phyloP scores from a whole-genome alignment of 305 asterid species.

The Fraxinus floribunda region DNA sequence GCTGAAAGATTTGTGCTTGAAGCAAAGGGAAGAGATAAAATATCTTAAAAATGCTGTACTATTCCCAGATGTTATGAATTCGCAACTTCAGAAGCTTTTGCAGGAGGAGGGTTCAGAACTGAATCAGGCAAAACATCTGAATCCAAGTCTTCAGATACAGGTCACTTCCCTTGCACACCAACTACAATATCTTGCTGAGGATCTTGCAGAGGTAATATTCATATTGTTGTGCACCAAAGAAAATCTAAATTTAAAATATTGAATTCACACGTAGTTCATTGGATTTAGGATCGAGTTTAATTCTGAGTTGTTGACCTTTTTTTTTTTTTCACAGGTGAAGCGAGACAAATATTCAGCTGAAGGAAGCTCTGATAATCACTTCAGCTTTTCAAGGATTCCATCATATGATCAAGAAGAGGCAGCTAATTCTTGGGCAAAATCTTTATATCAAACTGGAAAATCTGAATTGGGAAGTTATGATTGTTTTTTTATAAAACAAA shows the following conservation, averaged over 20 bases:
- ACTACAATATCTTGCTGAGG: constrained; percentile 75
- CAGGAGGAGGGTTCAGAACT: constrained; percentile 70
- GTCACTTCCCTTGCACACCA: constrained; percentile 86
- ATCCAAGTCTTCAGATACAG: constrained; percentile 85
- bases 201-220: constrained; percentile 74
- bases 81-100: constrained; percentile 54
- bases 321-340: constrained; percentile 56
- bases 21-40: constrained; percentile 93
- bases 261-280: background rate
- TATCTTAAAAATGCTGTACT: constrained; percentile 61
- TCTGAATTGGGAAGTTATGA: background rate
- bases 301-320: background rate
- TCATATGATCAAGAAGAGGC: constrained; percentile 70
- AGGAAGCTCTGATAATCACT: constrained; percentile 46
- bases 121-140: constrained; percentile 78
- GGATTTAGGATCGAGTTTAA: background rate
- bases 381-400: constrained; percentile 67
- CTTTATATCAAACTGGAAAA: background rate
- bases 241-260: too few relatives aligned
- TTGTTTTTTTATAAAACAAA: too few relatives aligned
- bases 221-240: background rate
- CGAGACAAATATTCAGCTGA: constrained; percentile 66
- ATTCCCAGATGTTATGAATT: constrained; percentile 69
- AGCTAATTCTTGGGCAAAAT: constrained; percentile 62
- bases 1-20: constrained; percentile 88